Conservation (phyloP, 2,329 filamentous ascomycete genomes). For the Thermoascus crustaceus region DNA sequence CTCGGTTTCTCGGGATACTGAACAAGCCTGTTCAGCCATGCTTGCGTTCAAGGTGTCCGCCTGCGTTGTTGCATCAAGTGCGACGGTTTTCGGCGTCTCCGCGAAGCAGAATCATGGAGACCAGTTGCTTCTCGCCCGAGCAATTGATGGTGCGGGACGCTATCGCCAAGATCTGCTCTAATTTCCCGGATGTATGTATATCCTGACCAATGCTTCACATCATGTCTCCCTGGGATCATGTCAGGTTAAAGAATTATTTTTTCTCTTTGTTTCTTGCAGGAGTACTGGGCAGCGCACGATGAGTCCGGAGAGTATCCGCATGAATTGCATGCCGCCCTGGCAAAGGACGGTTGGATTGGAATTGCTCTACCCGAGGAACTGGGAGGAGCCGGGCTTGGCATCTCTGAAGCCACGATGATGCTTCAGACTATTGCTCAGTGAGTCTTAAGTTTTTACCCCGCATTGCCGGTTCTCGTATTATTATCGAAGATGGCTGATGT, state of each 20-base stretch:
- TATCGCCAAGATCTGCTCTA: slow-evolving; percentile 58
- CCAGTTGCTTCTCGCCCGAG: slow-evolving; percentile 61
- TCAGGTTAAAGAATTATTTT: slow-evolving; percentile 1
- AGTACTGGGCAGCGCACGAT: slow-evolving; percentile 70
- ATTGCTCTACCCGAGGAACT: slow-evolving; percentile 68
- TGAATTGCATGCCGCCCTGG: slow-evolving; percentile 67
- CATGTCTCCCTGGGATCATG: background rate
- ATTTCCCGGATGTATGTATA: slow-evolving; percentile 52
- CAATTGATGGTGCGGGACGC: slow-evolving; percentile 66
- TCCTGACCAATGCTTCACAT: slow-evolving; percentile 6
- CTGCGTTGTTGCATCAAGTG: background rate
- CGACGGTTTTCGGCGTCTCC: slow-evolving; percentile 26
- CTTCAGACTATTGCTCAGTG: slow-evolving; percentile 71
- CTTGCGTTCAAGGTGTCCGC: background rate
- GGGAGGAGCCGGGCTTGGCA: slow-evolving; percentile 65
- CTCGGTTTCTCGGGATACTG: slow-evolving; percentile 5
- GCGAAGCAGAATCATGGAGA: slow-evolving; percentile 55
- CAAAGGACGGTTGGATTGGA: slow-evolving; percentile 70
- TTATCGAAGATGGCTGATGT: background rate
- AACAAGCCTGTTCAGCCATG: too few species aligned
- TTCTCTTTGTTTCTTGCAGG: slow-evolving; percentile 25
- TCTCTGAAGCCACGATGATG: slow-evolving; percentile 80
- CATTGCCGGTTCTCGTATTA: too few species aligned
- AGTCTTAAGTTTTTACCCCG: slow-evolving; percentile 7
- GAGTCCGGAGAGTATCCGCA: slow-evolving; percentile 61